These are phyloP conservation scores for Botryotinia narcissicola DNA, from an alignment of 2,329 filamentous ascomycete species.

Conservation along the genomic window DNA sequence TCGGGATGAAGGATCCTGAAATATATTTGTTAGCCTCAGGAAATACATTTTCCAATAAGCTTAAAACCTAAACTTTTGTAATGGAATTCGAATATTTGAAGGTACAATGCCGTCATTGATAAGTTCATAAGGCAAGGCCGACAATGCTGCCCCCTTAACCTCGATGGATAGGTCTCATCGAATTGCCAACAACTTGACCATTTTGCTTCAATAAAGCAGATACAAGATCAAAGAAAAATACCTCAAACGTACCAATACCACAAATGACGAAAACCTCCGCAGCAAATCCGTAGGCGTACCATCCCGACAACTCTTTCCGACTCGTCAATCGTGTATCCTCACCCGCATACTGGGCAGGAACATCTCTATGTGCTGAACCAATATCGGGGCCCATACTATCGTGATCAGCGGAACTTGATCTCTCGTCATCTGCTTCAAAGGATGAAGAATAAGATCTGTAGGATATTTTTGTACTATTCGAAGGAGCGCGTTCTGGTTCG, in stretches of 20 bases:
- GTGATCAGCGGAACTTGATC: constrained; percentile 44
- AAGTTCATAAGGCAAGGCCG: background rate
- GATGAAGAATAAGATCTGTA: constrained; percentile 57
- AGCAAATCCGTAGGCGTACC: constrained; percentile 96
- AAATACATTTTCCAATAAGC: background rate
- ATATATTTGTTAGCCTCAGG: constrained; percentile 24
- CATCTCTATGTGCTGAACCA: constrained; percentile 34
- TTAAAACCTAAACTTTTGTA: constrained; percentile 14
- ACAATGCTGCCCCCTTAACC: background rate
- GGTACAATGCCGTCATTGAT: constrained; percentile 18
- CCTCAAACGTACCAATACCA: constrained; percentile 63
- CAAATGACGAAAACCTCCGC: constrained; percentile 96
- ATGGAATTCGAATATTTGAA: constrained; percentile 10
- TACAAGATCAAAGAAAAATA: constrained; percentile 12
- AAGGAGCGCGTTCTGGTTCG: constrained; percentile 31
- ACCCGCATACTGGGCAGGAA: constrained; percentile 60
- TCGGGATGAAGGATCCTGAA: constrained; percentile 88
- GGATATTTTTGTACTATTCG: constrained; percentile 49
- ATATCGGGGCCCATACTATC: constrained; percentile 40
- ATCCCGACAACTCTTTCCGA: constrained; percentile 81
- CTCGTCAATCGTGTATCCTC: constrained; percentile 91
- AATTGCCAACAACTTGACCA: constrained; percentile 1
- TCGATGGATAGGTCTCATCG: background rate
- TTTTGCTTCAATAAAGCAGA: background rate
- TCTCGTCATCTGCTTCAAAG: constrained; percentile 69